A percentile compares a stretch with the other conserved stretches of the same genome.
Conservation (phyloP, 208 protist species). For the Leishmania arabica region DNA sequence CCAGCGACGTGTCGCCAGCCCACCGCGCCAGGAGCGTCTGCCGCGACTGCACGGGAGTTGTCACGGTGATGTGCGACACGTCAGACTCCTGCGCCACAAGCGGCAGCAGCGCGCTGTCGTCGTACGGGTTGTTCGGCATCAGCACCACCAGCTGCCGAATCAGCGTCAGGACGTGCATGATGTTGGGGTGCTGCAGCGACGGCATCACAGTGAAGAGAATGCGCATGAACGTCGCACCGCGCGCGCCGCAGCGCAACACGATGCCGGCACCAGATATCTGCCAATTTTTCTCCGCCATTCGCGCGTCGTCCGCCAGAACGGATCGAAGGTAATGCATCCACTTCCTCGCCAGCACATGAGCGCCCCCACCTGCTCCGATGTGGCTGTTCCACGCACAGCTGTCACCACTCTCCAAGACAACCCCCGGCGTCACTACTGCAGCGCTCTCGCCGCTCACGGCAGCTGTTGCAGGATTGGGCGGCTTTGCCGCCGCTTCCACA, state of each 20-base stretch:
- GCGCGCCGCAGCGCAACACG: slow-evolving; percentile 45
- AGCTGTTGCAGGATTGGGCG: not conserved
- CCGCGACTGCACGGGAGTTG: slow-evolving; percentile 26
- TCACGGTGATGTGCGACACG: slow-evolving; percentile 24
- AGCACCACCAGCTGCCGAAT: slow-evolving; percentile 50
- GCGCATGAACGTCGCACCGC: slow-evolving; percentile 38
- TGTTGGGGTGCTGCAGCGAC: slow-evolving; percentile 22
- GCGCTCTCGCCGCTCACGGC: not conserved
- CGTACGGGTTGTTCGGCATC: slow-evolving; percentile 29
- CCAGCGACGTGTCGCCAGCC: slow-evolving; percentile 33
- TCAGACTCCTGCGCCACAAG: slow-evolving; percentile 29
- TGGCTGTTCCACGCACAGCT: not conserved
- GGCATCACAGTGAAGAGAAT: slow-evolving; percentile 38
- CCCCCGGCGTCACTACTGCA: not conserved
- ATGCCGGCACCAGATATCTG: slow-evolving; percentile 41
- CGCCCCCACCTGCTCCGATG: not conserved
- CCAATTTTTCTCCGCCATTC: slow-evolving; percentile 26
- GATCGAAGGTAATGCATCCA: slow-evolving; percentile 18
- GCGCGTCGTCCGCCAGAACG: slow-evolving; percentile 6
- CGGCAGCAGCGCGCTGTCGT: slow-evolving; percentile 48
- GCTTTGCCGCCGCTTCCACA: not conserved
- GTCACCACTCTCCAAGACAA: not conserved
- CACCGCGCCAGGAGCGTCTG: slow-evolving; percentile 44
- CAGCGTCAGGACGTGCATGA: slow-evolving; percentile 33
- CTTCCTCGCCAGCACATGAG: slow-evolving; percentile 15